Evolutionary conservation across 768 basidiomycete genomes (phyloP).

Genomic region (Lyophyllum shimeji): DNA sequence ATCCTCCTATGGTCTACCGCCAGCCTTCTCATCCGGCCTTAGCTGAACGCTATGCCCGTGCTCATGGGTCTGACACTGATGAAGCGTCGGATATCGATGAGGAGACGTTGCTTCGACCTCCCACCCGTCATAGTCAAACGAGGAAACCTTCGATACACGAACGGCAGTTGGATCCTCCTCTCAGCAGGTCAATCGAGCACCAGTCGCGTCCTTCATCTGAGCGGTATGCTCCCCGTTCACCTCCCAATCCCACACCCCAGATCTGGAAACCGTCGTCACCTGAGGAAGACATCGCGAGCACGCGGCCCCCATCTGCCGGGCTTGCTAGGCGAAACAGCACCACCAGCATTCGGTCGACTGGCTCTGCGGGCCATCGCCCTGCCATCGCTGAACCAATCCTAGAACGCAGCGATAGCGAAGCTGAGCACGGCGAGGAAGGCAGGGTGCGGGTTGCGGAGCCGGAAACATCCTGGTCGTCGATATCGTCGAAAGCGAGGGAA

Average conservation of each 20-base stretch:
- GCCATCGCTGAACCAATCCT: conserved; percentile 38
- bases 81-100: conserved; percentile 21
- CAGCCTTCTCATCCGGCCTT: conserved; percentile 1
- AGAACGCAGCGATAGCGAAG: conserved; percentile 30
- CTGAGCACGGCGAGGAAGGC: conserved; percentile 8
- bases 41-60: background rate
- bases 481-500: conserved; percentile 14
- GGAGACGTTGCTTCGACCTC: conserved; percentile 19
- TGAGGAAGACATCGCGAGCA: conserved; percentile 41
- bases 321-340: conserved; percentile 48
- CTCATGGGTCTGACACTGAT: conserved; percentile 4
- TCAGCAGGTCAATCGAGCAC: conserved; percentile 13
- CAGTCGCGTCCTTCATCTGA: conserved; percentile 22
- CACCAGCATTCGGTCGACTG: conserved; percentile 47
- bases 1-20: conserved; percentile 2
- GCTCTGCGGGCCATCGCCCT: conserved; percentile 39
- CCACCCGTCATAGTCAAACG: conserved; percentile 12
- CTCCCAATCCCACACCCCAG: conserved; percentile 37
- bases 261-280: conserved; percentile 51
- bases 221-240: conserved; percentile 29
- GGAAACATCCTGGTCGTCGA: conserved; percentile 9
- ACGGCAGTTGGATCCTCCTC: conserved; percentile 4
- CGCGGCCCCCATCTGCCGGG: conserved; percentile 36
- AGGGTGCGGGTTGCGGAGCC: conserved; percentile 1
- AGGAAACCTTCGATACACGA: conserved; percentile 18